A percentile compares a stretch with the other conserved stretches of the same genome.
Evolutionary conservation across 1,284 basidiomycete genomes (phyloP).

Genomic region (Ustilago crameri): DNA sequence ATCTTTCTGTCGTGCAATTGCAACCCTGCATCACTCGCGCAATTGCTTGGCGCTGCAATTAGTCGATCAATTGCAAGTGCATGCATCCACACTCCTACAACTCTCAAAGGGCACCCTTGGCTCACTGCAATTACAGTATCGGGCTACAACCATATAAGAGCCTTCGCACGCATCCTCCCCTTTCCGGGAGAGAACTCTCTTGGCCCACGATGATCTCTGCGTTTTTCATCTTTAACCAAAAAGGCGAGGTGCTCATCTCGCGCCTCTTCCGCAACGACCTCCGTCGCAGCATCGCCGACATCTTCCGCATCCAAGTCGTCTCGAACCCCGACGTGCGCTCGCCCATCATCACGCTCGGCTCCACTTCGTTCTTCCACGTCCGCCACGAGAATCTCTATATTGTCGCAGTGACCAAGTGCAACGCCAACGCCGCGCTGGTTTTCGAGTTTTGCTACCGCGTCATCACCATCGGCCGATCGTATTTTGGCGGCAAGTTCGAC

Average conservation of each 20-base stretch:
- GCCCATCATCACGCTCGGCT: slow-evolving; percentile 96
- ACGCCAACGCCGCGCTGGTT: slow-evolving; percentile 95
- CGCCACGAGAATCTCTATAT: slow-evolving; percentile 93
- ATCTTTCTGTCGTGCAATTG: neutral
- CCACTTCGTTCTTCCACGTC: slow-evolving; percentile 97
- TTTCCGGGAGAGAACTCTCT: neutral
- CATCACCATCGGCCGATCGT: slow-evolving; percentile 89
- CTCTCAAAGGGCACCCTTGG: neutral
- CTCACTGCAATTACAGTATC: neutral
- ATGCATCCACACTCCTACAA: neutral
- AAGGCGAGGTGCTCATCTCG: slow-evolving; percentile 77
- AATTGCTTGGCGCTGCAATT: neutral
- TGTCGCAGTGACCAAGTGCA: slow-evolving; percentile 95
- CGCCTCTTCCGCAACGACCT: slow-evolving; percentile 64
- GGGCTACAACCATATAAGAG: neutral
- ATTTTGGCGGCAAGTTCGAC: slow-evolving; percentile 97
- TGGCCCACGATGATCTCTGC: slow-evolving; percentile 73
- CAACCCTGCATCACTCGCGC: neutral
- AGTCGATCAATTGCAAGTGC: neutral
- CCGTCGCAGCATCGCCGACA: slow-evolving; percentile 63
- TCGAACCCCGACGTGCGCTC: slow-evolving; percentile 95
- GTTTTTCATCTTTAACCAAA: slow-evolving; percentile 98
- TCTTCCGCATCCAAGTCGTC: slow-evolving; percentile 82
- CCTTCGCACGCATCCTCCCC: neutral
- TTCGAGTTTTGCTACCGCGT: slow-evolving; percentile 98